Percentiles rank a stretch among this genome's conserved stretches.
Conservation (phyloP, 768 basidiomycete genomes). For the Auricularia auricula-judae region DNA sequence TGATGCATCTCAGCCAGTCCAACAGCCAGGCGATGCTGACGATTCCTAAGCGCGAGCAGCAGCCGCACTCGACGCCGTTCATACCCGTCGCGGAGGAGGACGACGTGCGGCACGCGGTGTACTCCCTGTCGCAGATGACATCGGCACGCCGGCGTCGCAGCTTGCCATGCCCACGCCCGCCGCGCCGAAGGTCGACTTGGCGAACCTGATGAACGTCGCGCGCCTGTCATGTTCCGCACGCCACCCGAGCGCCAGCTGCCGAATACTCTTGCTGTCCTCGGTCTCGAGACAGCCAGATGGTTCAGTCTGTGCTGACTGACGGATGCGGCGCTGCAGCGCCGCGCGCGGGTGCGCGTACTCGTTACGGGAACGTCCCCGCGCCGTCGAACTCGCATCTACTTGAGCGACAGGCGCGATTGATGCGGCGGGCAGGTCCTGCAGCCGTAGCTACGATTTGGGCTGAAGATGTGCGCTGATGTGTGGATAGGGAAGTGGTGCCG, state of each 20-base stretch:
- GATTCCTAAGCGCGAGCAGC: background rate
- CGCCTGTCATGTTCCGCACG: constrained; percentile 81
- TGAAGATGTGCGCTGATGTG: too few species aligned
- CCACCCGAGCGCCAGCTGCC: constrained; percentile 70
- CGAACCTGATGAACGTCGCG: constrained; percentile 50
- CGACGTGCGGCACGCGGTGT: constrained; percentile 74
- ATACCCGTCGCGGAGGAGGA: background rate
- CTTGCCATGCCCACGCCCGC: constrained; percentile 21
- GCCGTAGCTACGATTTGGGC: too few species aligned
- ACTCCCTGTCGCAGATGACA: constrained; percentile 48
- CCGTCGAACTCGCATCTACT: too few species aligned
- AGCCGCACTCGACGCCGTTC: background rate
- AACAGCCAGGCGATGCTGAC: background rate
- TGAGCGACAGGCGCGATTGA: too few species aligned
- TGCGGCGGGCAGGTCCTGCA: too few species aligned
- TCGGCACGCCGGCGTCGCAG: constrained; percentile 38
- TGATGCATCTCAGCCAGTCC: background rate
- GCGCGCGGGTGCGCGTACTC: constrained; percentile 33
- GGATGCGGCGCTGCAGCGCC: constrained; percentile 88
- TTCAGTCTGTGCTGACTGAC: constrained; percentile 80
- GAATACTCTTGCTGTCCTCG: constrained; percentile 59
- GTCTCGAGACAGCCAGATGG: constrained; percentile 89
- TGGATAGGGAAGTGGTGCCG: too few species aligned
- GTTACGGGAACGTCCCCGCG: too few species aligned
- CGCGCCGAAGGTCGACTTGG: constrained; percentile 44